phyloP scores from a whole-genome alignment of 176 grass and related monocot species.

The Oryza glumipatula region DNA sequence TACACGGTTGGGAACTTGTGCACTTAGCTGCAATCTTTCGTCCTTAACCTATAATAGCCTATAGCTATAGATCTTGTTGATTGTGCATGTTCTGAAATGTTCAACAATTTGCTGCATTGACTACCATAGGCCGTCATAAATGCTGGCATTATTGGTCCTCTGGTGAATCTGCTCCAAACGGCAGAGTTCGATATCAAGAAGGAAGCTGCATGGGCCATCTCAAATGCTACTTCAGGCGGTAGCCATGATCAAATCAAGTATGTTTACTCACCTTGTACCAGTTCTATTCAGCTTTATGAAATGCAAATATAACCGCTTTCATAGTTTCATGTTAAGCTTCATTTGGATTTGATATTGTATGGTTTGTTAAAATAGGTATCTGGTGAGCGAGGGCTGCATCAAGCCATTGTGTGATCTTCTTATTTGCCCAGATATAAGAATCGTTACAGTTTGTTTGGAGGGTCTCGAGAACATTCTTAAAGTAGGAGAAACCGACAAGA shows the following conservation, averaged over 20 bases:
- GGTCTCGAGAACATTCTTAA: constrained; percentile 96
- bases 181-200: constrained; percentile 99
- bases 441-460: constrained; percentile 86
- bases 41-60: background rate
- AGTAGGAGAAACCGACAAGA: constrained; percentile 84
- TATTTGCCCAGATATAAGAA: constrained; percentile 76
- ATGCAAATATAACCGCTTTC: background rate
- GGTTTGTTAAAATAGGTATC: constrained; percentile 46
- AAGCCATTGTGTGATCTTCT: constrained; percentile 89
- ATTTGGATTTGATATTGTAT: constrained; percentile 4
- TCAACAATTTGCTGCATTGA: constrained; percentile 33
- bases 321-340: background rate
- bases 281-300: background rate
- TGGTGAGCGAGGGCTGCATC: constrained; percentile 80
- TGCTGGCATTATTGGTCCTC: constrained; percentile 78
- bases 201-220: constrained; percentile 96
- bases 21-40: background rate
- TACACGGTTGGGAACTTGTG: background rate
- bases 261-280: background rate
- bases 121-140: constrained; percentile 73
- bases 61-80: constrained; percentile 5
- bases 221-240: constrained; percentile 94
- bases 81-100: constrained; percentile 4
- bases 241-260: constrained; percentile 96
- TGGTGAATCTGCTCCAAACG: constrained; percentile 85